Evolutionary conservation across 2,329 filamentous ascomycete species (phyloP), one percentile per base, ranked within the genome.

Genomic region (Calonectria pauciramosa): DNA sequence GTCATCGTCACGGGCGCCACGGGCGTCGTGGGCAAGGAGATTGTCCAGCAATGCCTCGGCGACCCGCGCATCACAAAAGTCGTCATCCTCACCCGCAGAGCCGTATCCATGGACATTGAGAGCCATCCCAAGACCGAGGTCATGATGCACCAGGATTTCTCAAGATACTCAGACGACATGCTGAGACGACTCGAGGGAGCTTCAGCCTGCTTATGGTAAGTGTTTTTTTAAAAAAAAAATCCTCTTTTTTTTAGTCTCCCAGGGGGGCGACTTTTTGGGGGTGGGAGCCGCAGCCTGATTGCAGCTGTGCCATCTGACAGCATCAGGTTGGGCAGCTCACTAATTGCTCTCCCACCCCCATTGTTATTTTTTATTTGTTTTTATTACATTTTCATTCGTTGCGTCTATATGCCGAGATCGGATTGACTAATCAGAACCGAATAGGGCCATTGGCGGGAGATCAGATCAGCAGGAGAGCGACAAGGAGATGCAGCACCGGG

Each of bases 141-240:
- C 18, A 81, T 90, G 49, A 82, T 90, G 77, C 85, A 90, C 76
- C 83, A 88, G 18, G 89, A 93, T 80, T 93, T 92, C 82, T 84
- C 86, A 9, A 78, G 83, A 1, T 92, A 90, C 77, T 86, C 90
- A 1, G 82, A 82, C 10, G 83, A 82, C 5, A 66, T 85, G 34
- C 70, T 86, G 71, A 74, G 74, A 52, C 77, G 79, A 30, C 85
- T 85, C 0, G 82, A 87, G 16, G 92, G 90, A 20, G 91, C 91
- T 0, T 87, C 91, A 56, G 92, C 89, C 0, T 93, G 91, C 79
- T 87, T 94, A 32, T 94, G 93, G 93, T 93, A 89, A 49, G 87
- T 88, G 41, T 13, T 23, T 47, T 68, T 69, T 34, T 16, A 5
- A 26, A 28, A 26, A 52, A 51, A 51, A 16, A 16, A 52, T 51